These are phyloP conservation scores for Pythium sukuiense DNA, from an alignment of 352 stramenopile species.

Conservation along the genomic window DNA sequence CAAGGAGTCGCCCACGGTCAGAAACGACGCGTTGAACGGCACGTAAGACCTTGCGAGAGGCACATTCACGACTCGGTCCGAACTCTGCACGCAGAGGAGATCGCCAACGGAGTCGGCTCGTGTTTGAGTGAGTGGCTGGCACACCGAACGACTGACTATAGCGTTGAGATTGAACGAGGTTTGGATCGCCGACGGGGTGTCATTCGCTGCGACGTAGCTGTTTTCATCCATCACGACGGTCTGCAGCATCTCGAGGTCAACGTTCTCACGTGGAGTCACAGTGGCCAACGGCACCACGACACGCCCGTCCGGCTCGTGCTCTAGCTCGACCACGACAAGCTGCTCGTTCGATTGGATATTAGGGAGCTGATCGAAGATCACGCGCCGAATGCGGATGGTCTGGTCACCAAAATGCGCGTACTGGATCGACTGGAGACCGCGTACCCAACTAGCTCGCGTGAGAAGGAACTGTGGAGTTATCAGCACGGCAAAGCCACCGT, in stretches of 20 bases:
- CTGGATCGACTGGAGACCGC: not conserved
- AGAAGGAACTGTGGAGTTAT: slow-evolving; percentile 22
- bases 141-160: slow-evolving; percentile 5
- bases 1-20: slow-evolving; percentile 17
- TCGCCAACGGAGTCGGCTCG: not conserved
- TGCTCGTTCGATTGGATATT: not conserved
- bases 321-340: slow-evolving; percentile 26
- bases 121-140: not conserved
- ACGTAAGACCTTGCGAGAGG: not conserved
- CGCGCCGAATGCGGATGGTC: slow-evolving; percentile 8
- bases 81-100: slow-evolving; percentile 21
- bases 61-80: not conserved
- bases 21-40: slow-evolving; percentile 21
- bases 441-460: slow-evolving; percentile 19
- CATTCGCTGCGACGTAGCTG: not conserved
- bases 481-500: slow-evolving; percentile 23
- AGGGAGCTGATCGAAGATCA: not conserved
- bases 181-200: slow-evolving; percentile 1
- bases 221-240: slow-evolving; percentile 8
- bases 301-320: not conserved
- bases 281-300: slow-evolving; percentile 9
- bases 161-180: slow-evolving; percentile 6
- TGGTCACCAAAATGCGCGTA: slow-evolving; percentile 18
- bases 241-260: slow-evolving; percentile 4
- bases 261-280: slow-evolving; percentile 13